Evolutionary conservation across 495 filamentous ascomycete genomes (phyloP), one percentile per base, ranked within the genome.

Genomic region (Aspergillus saccharolyticus): DNA sequence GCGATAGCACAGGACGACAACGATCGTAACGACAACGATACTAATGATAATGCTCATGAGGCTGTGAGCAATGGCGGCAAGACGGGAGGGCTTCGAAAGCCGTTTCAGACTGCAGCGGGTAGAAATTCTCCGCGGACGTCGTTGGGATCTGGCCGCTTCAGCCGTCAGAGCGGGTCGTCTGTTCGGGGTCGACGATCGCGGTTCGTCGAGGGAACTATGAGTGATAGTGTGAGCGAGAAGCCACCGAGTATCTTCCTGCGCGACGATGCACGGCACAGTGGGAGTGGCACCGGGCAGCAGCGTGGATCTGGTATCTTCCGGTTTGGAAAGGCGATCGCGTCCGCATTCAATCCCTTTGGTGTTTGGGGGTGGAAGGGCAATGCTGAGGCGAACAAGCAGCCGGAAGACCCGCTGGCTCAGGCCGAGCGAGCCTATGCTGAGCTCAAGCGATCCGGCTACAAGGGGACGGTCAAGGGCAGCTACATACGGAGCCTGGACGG

Each of bases 161-260:
- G 61, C 9, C 59, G 64, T 3, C 66, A 63, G 45, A 59, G 57
- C 16, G 63, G 58, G 6, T 25, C 42, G 25, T 50, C 53, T 28
- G 51, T 56, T 18, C 58, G 67, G 3, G 68, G 62, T 44, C 81
- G 84, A 10, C 76, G 77, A 15, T 87, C 84, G 9, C 76, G 81
- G 25, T 91, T 91, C 63, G 69, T 85, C 4, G 88, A 91, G 63
- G 88, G 85, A 2, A 87, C 80, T 54, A 90, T 91, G 87, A 88
- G 84, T 65, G 88, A 91, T 66, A 82, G 85, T 56, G 77, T 80
- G 17, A 89, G 86, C 59, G 78, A 86, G 56, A 82, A 75, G 61
- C 88, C 88, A 42, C 88, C 88, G 9, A 70, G 74, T 28, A 77
- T 82, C 44, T 90, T 83, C 63, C 68, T 85, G 30, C 81, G 75